Evolutionary conservation across 2,329 filamentous ascomycete species (phyloP).

Genomic region (Fusarium beomiforme): DNA sequence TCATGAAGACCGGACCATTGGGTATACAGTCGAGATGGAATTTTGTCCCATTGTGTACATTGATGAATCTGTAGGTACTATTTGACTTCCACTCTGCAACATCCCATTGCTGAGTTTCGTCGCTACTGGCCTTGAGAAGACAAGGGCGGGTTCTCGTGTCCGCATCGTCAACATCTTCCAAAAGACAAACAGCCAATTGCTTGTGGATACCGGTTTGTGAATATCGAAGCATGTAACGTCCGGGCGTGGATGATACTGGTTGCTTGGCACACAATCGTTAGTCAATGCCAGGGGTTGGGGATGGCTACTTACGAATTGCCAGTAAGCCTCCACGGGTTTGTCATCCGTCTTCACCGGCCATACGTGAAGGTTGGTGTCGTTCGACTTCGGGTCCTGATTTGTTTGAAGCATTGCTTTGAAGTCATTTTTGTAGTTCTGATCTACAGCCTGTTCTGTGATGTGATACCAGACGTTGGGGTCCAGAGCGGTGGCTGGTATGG

Average conservation of each 20-base stretch:
- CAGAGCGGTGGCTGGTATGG: slow-evolving; percentile 35
- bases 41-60: slow-evolving; percentile 44
- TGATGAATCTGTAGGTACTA: slow-evolving; percentile 42
- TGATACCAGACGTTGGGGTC: slow-evolving; percentile 49
- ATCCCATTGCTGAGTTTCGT: slow-evolving; percentile 46
- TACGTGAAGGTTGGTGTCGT: slow-evolving; percentile 37
- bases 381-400: background rate
- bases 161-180: slow-evolving; percentile 25
- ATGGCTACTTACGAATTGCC: slow-evolving; percentile 4
- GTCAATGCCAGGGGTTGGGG: background rate
- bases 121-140: slow-evolving; percentile 35
- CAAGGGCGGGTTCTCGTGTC: slow-evolving; percentile 43
- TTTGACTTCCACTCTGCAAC: slow-evolving; percentile 41
- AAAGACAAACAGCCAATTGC: slow-evolving; percentile 45
- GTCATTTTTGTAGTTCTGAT: slow-evolving; percentile 35
- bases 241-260: slow-evolving; percentile 31
- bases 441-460: slow-evolving; percentile 46
- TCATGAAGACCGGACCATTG: slow-evolving; percentile 46
- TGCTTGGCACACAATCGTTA: slow-evolving; percentile 29
- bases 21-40: slow-evolving; percentile 46
- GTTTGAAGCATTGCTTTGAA: slow-evolving; percentile 36
- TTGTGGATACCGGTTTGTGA: slow-evolving; percentile 38
- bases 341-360: slow-evolving; percentile 6
- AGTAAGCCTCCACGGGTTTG: background rate
- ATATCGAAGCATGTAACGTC: slow-evolving; percentile 45